phyloP scores from a whole-genome alignment of 352 stramenopile genomes.

The Saprolegnia diclina region DNA sequence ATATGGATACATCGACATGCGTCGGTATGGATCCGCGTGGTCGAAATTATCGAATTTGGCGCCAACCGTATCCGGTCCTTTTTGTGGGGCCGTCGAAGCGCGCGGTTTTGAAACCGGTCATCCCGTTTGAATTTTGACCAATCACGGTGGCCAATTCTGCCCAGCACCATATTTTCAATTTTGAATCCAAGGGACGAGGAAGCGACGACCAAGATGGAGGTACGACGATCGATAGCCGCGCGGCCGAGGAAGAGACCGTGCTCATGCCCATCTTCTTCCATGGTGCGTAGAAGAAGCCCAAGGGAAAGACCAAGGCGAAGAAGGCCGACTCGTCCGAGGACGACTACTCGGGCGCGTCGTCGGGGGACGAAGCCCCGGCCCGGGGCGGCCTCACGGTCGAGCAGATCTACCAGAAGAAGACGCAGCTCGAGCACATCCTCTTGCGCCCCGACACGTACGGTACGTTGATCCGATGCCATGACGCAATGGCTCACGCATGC shows the following conservation, averaged over 20 bases:
- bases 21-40: too few relatives aligned
- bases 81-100: background rate
- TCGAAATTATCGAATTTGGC: too few relatives aligned
- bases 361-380: background rate
- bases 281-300: constrained; percentile 8
- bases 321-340: constrained; percentile 4
- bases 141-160: background rate
- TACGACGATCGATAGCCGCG: background rate
- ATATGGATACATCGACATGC: too few relatives aligned
- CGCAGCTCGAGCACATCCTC: constrained; percentile 97
- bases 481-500: constrained; percentile 11
- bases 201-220: constrained; percentile 4
- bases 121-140: background rate
- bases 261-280: background rate
- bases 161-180: constrained; percentile 7
- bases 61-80: too few relatives aligned
- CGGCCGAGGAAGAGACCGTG: background rate
- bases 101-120: background rate
- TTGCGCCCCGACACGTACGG: constrained; percentile 97
- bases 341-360: constrained; percentile 1
- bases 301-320: background rate
- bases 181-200: background rate
- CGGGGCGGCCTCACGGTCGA: constrained; percentile 45
- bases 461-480: constrained; percentile 34
- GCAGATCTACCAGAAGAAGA: constrained; percentile 97